Base-by-base conservation (phyloP, 1,284 basidiomycete genomes). In the Ceratobasidium sp. region DNA sequence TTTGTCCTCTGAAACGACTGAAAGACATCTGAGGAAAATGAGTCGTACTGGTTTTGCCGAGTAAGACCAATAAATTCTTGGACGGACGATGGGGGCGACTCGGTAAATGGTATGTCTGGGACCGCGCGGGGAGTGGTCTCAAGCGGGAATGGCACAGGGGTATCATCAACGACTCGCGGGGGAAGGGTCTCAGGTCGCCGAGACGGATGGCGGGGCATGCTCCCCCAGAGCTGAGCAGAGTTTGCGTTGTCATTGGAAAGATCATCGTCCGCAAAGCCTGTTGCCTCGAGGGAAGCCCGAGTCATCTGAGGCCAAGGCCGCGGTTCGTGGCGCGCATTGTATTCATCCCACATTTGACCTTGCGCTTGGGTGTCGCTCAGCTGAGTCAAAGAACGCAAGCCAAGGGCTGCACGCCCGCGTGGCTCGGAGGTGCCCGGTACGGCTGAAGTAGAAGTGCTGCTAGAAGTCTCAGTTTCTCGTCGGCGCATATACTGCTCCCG, bases 71-170 rank as follows among this genome's bases (percentile, higher is more conserved):
- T 62, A 23, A 58, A 32, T 35, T 58, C 66, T 70, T 70, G 43
- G n/a, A 70, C 54, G 9, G 55, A n/a, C 13, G 66, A 70, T n/a
- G 66, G 66, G 16, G 66, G 66, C 5, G 66, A 70, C n/a, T 70
- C 66, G 1, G 66, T 43, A 49, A 70, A 47, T 16, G 54, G 43
- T 14, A 58, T 35, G 28, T 55, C 66, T 23, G 52, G 35, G 16
- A 50, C 54, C 7, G 35, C 50, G 16, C 26, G 23, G 47, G 41
- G 26, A 49, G 21, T 23, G 5, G 46, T n/a, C 18, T 49, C 66
- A 21, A 41, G 21, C 11, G 23, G 58, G n/a, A 57, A 55, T 9
- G 16, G 38, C 54, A 55, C 28, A 9, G 43, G 16, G 26, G 11
- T 26, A n/a, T 21, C 30, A 13, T 49, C 54, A 13, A 21, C 16